Conservation (phyloP, 2,329 filamentous ascomycete species). For the Ophiocordyceps australis region DNA sequence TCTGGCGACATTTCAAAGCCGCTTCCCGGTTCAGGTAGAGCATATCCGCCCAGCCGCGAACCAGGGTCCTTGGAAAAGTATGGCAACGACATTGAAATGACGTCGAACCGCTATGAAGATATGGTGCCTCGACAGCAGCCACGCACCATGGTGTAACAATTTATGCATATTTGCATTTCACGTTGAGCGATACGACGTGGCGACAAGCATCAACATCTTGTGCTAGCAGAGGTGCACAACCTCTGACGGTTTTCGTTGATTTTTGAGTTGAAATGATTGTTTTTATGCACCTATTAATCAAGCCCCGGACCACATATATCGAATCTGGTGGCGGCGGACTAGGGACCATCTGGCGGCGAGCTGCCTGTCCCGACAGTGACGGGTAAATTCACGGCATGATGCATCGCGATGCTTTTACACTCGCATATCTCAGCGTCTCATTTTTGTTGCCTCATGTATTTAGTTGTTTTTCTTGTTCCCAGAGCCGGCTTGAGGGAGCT, state of each 20-base stretch:
- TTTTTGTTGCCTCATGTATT: background rate
- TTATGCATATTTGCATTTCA: slow-evolving; percentile 6
- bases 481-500: background rate
- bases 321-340: too few species aligned
- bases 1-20: slow-evolving; percentile 31
- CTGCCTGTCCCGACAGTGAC: too few species aligned
- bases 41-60: slow-evolving; percentile 16
- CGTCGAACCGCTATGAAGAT: slow-evolving; percentile 36
- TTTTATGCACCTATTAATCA: too few species aligned
- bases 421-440: too few species aligned
- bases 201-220: background rate
- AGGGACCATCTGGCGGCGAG: too few species aligned
- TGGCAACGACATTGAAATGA: slow-evolving; percentile 27
- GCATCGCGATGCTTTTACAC: too few species aligned
- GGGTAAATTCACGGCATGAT: too few species aligned
- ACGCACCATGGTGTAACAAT: slow-evolving; percentile 19
- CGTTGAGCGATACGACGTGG: too few species aligned
- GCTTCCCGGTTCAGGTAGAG: slow-evolving; percentile 23
- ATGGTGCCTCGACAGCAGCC: slow-evolving; percentile 34
- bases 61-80: slow-evolving; percentile 18
- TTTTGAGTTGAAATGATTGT: too few species aligned
- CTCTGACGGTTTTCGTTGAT: too few species aligned
- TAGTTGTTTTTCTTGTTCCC: background rate
- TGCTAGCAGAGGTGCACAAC: background rate
- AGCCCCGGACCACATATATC: too few species aligned